Conservation (phyloP, 345 rosid species). For the Salix purpurea region DNA sequence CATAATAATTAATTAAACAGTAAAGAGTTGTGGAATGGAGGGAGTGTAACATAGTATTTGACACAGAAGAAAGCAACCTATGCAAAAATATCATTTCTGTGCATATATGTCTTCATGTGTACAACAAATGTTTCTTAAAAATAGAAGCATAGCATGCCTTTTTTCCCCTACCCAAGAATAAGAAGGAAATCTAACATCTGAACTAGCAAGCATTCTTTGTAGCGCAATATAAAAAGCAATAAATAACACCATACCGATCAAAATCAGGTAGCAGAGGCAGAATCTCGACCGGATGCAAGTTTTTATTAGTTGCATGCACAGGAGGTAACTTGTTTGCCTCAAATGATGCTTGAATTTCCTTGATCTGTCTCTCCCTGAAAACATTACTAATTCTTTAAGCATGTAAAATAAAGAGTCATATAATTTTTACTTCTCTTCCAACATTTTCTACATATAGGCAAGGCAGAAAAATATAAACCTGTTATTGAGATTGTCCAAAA, state of each 20-base stretch:
- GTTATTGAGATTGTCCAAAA: slow-evolving; percentile 69
- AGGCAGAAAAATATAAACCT: slow-evolving; percentile 50
- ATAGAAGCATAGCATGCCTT: background rate
- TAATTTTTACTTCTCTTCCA: background rate
- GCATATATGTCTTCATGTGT: background rate
- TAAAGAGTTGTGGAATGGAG: background rate
- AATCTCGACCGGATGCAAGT: slow-evolving; percentile 65
- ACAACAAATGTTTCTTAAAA: background rate
- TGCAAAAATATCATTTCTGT: background rate
- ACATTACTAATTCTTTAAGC: slow-evolving; percentile 10
- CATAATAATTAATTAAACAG: background rate
- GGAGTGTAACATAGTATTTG: background rate
- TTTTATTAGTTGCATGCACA: slow-evolving; percentile 83
- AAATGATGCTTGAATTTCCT: slow-evolving; percentile 86
- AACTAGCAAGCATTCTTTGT: background rate
- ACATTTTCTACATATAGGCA: slow-evolving; percentile 2
- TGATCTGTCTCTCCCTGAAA: slow-evolving; percentile 84
- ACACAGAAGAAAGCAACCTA: background rate
- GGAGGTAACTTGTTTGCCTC: slow-evolving; percentile 74
- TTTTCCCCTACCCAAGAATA: background rate
- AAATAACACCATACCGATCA: slow-evolving; percentile 54
- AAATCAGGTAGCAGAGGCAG: slow-evolving; percentile 84
- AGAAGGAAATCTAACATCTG: background rate
- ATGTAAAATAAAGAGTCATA: background rate
- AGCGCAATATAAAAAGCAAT: slow-evolving; percentile 13